A percentile compares a stretch with the other conserved stretches of the same genome.
phyloP scores from a whole-genome alignment of 1,139 yeast species.

The Suhomyces chickasaworum region DNA sequence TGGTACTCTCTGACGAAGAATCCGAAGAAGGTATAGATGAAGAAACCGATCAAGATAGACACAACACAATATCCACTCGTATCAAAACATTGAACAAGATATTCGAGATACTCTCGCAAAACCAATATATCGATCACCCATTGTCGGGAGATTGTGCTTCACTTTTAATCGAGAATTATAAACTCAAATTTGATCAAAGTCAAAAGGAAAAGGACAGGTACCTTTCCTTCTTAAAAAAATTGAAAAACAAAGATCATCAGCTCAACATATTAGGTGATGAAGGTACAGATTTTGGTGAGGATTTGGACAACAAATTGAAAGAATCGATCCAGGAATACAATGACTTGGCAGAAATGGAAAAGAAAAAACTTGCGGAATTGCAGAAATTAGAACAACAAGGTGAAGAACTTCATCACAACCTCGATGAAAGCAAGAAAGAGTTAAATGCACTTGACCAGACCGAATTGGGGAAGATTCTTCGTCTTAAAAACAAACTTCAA shows the following conservation, averaged over 20 bases:
- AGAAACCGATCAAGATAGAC: conserved; percentile 7
- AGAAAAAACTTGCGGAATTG: conserved; percentile 44
- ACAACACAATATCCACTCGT: conserved; percentile 17
- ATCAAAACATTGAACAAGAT: conserved; percentile 48
- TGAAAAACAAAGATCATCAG: conserved; percentile 43
- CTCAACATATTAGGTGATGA: conserved; percentile 9
- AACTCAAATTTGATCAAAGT: conserved; percentile 69
- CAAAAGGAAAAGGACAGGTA: conserved; percentile 81
- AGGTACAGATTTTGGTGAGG: conserved; percentile 15
- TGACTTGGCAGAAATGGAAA: conserved; percentile 34
- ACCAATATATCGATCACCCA: conserved; percentile 84
- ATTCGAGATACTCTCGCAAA: conserved; percentile 54
- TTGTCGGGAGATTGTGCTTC: conserved; percentile 86
- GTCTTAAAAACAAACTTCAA: conserved; percentile 53
- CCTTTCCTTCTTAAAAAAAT: conserved; percentile 65
- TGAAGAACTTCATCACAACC: conserved; percentile 41
- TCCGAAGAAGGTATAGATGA: conserved; percentile 15
- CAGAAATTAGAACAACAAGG: conserved; percentile 46
- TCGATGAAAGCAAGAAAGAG: conserved; percentile 40
- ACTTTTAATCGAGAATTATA: conserved; percentile 64
- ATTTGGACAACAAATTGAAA: conserved; percentile 38
- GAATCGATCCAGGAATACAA: conserved; percentile 46
- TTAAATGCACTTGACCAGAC: conserved; percentile 36
- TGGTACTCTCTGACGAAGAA: conserved; percentile 28
- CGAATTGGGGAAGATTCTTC: conserved; percentile 48